Conservation (phyloP, 345 rosid genomes). For the Hypericum androsaemum region DNA sequence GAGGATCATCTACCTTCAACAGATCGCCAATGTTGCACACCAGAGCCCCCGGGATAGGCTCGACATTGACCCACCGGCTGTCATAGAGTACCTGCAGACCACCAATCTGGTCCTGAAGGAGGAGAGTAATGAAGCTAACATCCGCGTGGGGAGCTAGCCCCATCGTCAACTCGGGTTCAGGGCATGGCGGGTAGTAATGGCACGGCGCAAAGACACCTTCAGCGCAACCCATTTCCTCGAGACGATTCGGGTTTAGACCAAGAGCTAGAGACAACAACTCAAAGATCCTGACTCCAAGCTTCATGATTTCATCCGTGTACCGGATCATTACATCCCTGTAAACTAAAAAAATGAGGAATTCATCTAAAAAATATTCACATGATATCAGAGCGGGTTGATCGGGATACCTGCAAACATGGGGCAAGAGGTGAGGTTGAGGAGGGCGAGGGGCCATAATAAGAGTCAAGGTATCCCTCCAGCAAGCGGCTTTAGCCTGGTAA, state of each 20-base stretch:
- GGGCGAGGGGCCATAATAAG: background rate
- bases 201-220: background rate
- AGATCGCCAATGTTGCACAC: background rate
- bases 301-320: slow-evolving; percentile 2
- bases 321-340: background rate
- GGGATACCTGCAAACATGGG: background rate
- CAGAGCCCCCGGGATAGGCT: slow-evolving; percentile 1
- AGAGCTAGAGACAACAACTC: slow-evolving; percentile 3
- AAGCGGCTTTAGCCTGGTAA: background rate
- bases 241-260: background rate
- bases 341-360: no score
- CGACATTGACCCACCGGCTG: background rate
- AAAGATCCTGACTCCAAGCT: background rate
- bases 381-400: background rate
- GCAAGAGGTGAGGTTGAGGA: background rate
- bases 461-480: background rate
- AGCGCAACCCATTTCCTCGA: slow-evolving; percentile 3
- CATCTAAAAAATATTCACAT: no score
- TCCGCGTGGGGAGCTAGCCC: slow-evolving; percentile 1
- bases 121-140: background rate
- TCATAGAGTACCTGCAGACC: slow-evolving; percentile 5
- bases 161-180: slow-evolving; percentile 4
- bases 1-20: background rate
- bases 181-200: slow-evolving; percentile 7
- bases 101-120: slow-evolving; percentile 4